These are phyloP conservation scores for Mortierella sp. DNA, from an alignment of 371 early-diverging fungal species.

Conservation along the genomic window DNA sequence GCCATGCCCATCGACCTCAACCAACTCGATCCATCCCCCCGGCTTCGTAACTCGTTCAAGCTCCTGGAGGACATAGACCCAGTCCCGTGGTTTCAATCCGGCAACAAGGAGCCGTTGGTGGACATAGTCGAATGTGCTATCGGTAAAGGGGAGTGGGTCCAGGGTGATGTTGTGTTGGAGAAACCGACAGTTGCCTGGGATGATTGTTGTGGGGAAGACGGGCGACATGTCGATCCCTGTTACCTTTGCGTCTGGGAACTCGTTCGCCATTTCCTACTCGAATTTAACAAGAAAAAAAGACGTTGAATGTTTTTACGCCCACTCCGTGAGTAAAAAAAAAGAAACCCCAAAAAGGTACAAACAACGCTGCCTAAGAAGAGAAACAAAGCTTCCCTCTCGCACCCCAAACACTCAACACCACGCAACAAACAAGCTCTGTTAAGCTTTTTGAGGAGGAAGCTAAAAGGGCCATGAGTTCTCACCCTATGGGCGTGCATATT, in stretches of 20 bases:
- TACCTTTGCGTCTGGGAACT: slow-evolving; percentile 64
- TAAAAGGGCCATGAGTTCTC: not conserved
- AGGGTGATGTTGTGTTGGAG: slow-evolving; percentile 61
- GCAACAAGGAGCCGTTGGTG: slow-evolving; percentile 62
- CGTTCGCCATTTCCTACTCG: slow-evolving; percentile 64
- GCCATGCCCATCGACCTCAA: slow-evolving; percentile 55
- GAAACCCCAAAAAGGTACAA: not conserved
- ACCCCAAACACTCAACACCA: not conserved
- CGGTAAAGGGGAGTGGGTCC: slow-evolving; percentile 66
- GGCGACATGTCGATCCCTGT: slow-evolving; percentile 67
- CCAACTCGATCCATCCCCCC: slow-evolving; percentile 66
- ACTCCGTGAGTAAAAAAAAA: not conserved
- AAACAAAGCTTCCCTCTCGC: not conserved
- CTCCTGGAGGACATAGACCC: slow-evolving; percentile 60
- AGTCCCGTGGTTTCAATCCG: slow-evolving; percentile 60
- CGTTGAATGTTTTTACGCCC: not conserved
- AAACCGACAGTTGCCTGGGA: slow-evolving; percentile 67
- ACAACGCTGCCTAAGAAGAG: not conserved
- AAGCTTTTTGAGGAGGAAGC: not conserved
- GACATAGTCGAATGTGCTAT: slow-evolving; percentile 66
- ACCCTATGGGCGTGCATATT: not conserved
- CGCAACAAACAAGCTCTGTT: not conserved
- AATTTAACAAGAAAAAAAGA: not conserved
- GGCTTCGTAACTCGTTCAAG: slow-evolving; percentile 62
- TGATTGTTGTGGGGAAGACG: slow-evolving; percentile 64